A percentile compares a stretch with the other conserved stretches of the same genome.
phyloP scores from a whole-genome alignment of 805 yeast genomes.

The Ogataea paradorogensis region DNA sequence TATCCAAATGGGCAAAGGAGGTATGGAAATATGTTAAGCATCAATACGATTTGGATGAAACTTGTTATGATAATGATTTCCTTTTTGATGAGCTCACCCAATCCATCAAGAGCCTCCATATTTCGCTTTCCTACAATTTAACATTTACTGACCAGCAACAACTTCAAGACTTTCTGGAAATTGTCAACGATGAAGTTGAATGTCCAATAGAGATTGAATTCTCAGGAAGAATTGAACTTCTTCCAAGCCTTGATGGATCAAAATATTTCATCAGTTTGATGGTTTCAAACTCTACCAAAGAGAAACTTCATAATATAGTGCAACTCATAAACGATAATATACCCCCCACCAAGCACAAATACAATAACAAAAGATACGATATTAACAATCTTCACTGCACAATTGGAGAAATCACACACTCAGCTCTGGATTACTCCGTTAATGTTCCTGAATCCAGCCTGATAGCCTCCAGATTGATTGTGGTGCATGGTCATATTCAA shows the following conservation, averaged over 20 bases:
- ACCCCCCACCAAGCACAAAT: constrained; percentile 2
- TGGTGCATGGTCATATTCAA: background rate
- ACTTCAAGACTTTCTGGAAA: background rate
- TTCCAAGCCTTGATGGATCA: constrained; percentile 18
- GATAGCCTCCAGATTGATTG: constrained; percentile 1
- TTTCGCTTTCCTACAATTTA: constrained; percentile 23
- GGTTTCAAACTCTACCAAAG: constrained; percentile 4
- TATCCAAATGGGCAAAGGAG: background rate
- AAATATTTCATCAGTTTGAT: constrained; percentile 18
- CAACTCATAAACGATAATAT: constrained; percentile 11
- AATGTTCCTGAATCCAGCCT: background rate
- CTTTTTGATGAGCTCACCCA: constrained; percentile 16
- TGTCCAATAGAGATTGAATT: constrained; percentile 11
- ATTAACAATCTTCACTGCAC: constrained; percentile 13
- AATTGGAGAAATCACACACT: constrained; percentile 10
- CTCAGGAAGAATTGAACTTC: constrained; percentile 5
- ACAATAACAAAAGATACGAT: constrained; percentile 8
- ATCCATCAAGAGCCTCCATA: constrained; percentile 14
- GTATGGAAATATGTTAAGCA: constrained; percentile 5
- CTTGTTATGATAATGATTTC: constrained; percentile 4
- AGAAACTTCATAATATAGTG: constrained; percentile 4
- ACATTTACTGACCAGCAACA: constrained; percentile 6
- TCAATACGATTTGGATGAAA: background rate
- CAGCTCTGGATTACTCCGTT: background rate
- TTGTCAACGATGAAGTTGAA: background rate